phyloP scores from a whole-genome alignment of 1,139 yeast genomes.

The Yamadazyma sp. region DNA sequence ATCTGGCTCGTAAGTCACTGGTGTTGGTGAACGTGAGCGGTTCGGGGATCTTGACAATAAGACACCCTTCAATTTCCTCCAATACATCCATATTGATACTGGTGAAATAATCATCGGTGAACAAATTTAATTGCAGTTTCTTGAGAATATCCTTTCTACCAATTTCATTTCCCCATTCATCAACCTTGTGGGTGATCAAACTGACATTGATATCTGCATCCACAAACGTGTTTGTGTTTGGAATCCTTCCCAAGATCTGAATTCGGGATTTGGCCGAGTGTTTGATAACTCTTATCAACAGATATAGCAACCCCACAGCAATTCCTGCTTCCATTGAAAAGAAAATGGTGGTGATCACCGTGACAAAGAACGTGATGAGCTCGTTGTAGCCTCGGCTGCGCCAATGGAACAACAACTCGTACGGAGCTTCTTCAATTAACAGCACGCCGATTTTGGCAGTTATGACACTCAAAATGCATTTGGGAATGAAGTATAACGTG shows the following conservation, averaged over 20 bases:
- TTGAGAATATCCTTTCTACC: conserved; percentile 1
- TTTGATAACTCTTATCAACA: conserved; percentile 75
- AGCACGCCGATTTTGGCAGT: conserved; percentile 78
- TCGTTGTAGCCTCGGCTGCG: conserved; percentile 76
- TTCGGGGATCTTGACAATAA: conserved; percentile 86
- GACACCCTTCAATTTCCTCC: conserved; percentile 81
- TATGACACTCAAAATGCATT: conserved; percentile 78
- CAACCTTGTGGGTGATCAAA: conserved; percentile 6
- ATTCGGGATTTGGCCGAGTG: conserved; percentile 88
- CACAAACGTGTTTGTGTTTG: conserved; percentile 72
- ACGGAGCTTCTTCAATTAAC: conserved; percentile 84
- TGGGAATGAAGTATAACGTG: conserved; percentile 71
- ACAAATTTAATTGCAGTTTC: conserved; percentile 27
- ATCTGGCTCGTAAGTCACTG: conserved; percentile 73
- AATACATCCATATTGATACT: conserved; percentile 41
- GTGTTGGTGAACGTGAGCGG: conserved; percentile 92
- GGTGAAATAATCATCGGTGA: conserved; percentile 38
- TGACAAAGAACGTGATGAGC: conserved; percentile 67
- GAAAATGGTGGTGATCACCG: conserved; percentile 70
- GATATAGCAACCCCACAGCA: conserved; percentile 78
- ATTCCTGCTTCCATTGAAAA: conserved; percentile 91
- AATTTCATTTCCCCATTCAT: conserved; percentile 1
- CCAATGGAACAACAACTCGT: conserved; percentile 74
- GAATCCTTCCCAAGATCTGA: conserved; percentile 81
- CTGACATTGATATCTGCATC: conserved; percentile 63